Evolutionary conservation across 805 yeast genomes (phyloP).

Genomic region (Teunomyces pallodes): DNA sequence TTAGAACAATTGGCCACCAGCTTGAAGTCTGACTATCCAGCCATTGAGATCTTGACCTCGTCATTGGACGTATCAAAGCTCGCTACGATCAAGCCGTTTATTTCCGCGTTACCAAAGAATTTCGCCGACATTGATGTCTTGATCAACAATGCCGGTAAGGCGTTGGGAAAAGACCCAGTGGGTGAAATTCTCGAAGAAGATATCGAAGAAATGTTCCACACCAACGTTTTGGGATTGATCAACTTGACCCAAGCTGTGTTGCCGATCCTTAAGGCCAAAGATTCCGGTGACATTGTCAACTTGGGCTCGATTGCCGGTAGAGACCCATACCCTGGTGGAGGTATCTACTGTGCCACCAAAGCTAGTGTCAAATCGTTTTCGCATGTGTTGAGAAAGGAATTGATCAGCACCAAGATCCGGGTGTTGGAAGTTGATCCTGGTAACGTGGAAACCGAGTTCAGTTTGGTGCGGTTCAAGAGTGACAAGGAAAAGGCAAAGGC

Average conservation of each 20-base stretch:
- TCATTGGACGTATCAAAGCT: slow-evolving; percentile 42
- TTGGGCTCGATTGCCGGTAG: slow-evolving; percentile 78
- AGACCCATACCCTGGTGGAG: slow-evolving; percentile 77
- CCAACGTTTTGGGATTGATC: slow-evolving; percentile 86
- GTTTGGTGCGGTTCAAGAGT: slow-evolving; percentile 62
- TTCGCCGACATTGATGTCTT: slow-evolving; percentile 65
- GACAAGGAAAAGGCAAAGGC: slow-evolving; percentile 58
- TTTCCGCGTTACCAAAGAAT: slow-evolving; percentile 53
- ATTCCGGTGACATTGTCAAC: slow-evolving; percentile 71
- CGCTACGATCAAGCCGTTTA: slow-evolving; percentile 47
- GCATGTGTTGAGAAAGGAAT: slow-evolving; percentile 70
- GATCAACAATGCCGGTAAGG: slow-evolving; percentile 74
- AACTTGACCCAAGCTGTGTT: slow-evolving; percentile 78
- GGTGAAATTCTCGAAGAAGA: slow-evolving; percentile 67
- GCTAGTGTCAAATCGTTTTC: slow-evolving; percentile 72
- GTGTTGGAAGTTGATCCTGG: slow-evolving; percentile 78
- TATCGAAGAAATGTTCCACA: slow-evolving; percentile 71
- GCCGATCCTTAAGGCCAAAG: slow-evolving; percentile 65
- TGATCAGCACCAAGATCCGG: slow-evolving; percentile 65
- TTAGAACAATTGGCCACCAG: slow-evolving; percentile 48
- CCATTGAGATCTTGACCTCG: slow-evolving; percentile 57
- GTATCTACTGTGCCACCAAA: slow-evolving; percentile 74
- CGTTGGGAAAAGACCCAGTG: slow-evolving; percentile 73
- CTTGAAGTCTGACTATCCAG: slow-evolving; percentile 47
- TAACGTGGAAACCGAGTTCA: slow-evolving; percentile 76